Base-by-base conservation (phyloP, 2,329 filamentous ascomycete genomes). In the Bipolaris victoriae region DNA sequence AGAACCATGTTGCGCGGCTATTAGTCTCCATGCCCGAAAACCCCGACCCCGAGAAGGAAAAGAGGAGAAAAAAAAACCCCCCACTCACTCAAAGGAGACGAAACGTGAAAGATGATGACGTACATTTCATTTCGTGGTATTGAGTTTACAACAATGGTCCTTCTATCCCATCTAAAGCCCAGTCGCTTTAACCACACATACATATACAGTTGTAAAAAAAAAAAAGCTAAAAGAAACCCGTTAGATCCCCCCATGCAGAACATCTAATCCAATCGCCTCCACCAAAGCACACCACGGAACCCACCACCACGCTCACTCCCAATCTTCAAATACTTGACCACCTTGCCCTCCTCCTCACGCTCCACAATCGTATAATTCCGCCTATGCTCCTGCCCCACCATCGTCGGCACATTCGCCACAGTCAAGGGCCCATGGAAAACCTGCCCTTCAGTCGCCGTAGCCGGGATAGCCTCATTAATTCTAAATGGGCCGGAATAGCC, bases 401-500 rank as follows among this genome's bases (percentile, higher is more conserved):
- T 67, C 5, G 58, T 67, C 10, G 69, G 69, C 51, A 71, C 63
- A 60, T 69, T 70, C 1, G 68, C 64, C 11, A 67, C 64, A 0
- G 58, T 58, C 33, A 72, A 26, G n/a, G 69, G 69, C 2, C 69
- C 69, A 49, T 72, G 69, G 26, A 69, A 67, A 0, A 72, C 31
- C 57, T 72, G 67, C 0, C 69, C 69, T 16, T 60, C 24, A 5
- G 59, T 67, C 46, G 52, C 41, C 9, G 52, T 68, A n/a, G 60
- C 63, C 0, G 64, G 63, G 2, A 71, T 7, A 3, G 39, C 61
- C 4, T 43, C 37, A 9, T 60, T 71, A 2, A 70, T 33, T 1
- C 58, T 26, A 10, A 68, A 55, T 4, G 69, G 69, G 0, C 70
- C 70, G 10, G 69, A 66, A 6, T 73, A 73, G 1, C 66, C 64